Base-by-base conservation (phyloP, 139 green algal genomes). In the Micractinium sp. region DNA sequence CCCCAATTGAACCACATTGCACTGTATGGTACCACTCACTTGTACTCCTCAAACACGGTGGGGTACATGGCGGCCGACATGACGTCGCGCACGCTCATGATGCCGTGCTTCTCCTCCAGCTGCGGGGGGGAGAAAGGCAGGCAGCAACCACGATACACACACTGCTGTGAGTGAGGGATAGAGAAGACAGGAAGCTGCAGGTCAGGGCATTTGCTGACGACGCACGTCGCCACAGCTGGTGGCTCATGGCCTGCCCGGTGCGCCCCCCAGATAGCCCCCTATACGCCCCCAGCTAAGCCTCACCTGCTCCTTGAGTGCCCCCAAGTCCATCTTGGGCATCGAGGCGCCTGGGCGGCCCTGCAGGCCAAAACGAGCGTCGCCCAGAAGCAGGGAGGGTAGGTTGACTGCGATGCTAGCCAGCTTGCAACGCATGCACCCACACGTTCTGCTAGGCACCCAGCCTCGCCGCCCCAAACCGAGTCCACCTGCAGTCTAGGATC, bases 61-160 rank as follows among this genome's bases (percentile, higher is more conserved):
- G 97, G 96, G 93, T 99, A 99, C 66, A 99, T 92, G 33, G 95
- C 95, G 25, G 95, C 92, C 31, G 90, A 95, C 23, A 99, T 93
- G 69, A 98, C 95, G 87, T 99, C 96, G n/a, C 92, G 90, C 66
- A 91, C 77, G 56, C 60, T 91, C 85, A 98, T 95, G 87, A 76
- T 75, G 74, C 91, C 94, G 87, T 97, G 96, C 92, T 97, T 96
- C 29, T 96, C 92, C 61, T 88, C 86, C 87, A 96, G 90, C 41
- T 93, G 74, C 74, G 61, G 63, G n/a, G 15, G 41, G 61, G 31
- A 14, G 39, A 80, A 22, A 78, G 47, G 47, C 7, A 9, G 47
- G 47, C 47, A 56, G 47, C 47, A 56, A n/a, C n/a, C 47, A 56
- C 47, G 47, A 9, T 56, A 56, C 47, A 56, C 9, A 9, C 47